Evolutionary conservation across 176 grass and related monocot species (phyloP), one percentile per base, ranked within the genome.

Genomic region (Oryza glumipatula): DNA sequence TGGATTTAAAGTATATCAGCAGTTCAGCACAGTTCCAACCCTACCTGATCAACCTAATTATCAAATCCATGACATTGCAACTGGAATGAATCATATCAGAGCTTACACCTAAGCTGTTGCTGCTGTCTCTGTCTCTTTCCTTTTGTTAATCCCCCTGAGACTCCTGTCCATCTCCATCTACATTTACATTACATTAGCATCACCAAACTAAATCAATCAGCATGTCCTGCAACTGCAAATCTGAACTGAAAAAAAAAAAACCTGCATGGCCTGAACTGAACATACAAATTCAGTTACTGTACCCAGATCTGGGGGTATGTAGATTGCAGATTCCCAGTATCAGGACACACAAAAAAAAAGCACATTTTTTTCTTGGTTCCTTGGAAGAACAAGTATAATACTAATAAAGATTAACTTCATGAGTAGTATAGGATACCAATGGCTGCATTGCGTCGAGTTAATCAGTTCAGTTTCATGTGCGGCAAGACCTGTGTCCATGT

Each of bases 401-500:
- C 24, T 12, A n/a, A 5, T 11, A 63, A 63, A 63, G 9, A 11
- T 63, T 10, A 63, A 63, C 58, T 63, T 21, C 17, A 61, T n/a
- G 21, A 61, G 9, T 61, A 63, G 9, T 63, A 84, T 30, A 65
- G 39, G 46, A 56, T 21, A 16, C 19, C 76, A 76, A 51, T 78
- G 67, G 75, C 0, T 35, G 74, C 70, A 74, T 24, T 33, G 56
- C 41, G 73, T 76, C 22, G 83, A 67, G 76, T 80, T 86, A 39
- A 54, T 86, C 76, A 86, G 84, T 74, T 69, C n/a, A 10, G 70
- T 16, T 41, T 80, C 84, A 80, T 86, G 76, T 86, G 84, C 84
- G 21, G 17, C 68, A 35, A 35, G 65, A 8, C 35, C 70, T n/a
- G 65, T 0, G 15, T 48, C 85, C 77, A 86, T 68, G 77, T 86